Evolutionary conservation across 441 rosid genomes (phyloP).

Genomic region (Francoa sonchifolia): DNA sequence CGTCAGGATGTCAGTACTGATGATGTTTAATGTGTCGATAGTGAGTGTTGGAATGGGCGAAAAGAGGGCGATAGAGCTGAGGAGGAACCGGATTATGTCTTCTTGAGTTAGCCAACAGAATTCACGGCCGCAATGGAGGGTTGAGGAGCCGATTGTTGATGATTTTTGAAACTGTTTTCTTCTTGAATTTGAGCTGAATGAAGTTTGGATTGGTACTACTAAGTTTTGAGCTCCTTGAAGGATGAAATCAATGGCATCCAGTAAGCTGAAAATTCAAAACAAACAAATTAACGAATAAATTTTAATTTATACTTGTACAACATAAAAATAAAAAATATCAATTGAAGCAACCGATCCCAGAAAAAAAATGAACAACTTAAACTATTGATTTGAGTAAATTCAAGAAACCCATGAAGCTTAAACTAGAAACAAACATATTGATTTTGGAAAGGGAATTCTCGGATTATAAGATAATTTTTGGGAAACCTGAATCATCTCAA

Average conservation of each 20-base stretch:
- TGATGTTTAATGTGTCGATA: slow-evolving; percentile 47
- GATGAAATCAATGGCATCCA: slow-evolving; percentile 70
- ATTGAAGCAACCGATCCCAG: no score
- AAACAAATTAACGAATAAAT: no score
- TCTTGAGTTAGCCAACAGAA: slow-evolving; percentile 94
- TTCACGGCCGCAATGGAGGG: slow-evolving; percentile 36
- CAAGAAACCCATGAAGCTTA: no score
- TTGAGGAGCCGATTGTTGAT: slow-evolving; percentile 15
- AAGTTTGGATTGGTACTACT: slow-evolving; percentile 59
- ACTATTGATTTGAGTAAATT: no score
- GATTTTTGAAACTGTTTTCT: slow-evolving; percentile 44
- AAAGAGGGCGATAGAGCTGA: slow-evolving; percentile 61
- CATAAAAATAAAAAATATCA: no score
- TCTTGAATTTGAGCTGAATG: slow-evolving; percentile 20
- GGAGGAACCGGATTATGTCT: slow-evolving; percentile 72
- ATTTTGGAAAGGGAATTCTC: no score
- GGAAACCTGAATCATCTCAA: no score
- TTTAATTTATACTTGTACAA: no score
- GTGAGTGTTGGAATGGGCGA: slow-evolving; percentile 57
- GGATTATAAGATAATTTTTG: no score
- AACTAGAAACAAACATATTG: no score
- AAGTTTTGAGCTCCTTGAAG: slow-evolving; percentile 74
- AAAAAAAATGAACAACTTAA: no score
- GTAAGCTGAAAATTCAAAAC: slow-evolving; percentile 34
- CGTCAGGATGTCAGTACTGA: slow-evolving; percentile 32